Percentiles rank a stretch among this genome's conserved stretches.
Conservation (phyloP, 2,329 filamentous ascomycete genomes). For the Ascochyta fabae region DNA sequence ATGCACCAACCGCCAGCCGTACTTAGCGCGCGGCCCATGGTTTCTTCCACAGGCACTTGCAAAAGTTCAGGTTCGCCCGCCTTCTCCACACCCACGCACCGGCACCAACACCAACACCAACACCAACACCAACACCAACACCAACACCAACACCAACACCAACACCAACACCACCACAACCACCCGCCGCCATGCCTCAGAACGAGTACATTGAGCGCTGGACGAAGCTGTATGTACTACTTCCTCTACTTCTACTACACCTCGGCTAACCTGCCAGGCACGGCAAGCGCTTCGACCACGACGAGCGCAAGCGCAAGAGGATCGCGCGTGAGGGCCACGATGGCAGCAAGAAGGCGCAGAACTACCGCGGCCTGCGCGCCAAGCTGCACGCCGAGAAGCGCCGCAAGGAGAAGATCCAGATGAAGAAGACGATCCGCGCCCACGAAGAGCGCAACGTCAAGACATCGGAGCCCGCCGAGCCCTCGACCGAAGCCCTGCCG, state of each 20-base stretch:
- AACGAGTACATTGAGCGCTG: constrained; percentile 81
- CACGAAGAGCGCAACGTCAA: constrained; percentile 98
- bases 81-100: constrained; percentile 7
- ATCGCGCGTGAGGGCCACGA: constrained; percentile 88
- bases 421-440: constrained; percentile 69
- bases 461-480: constrained; percentile 76
- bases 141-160: too few relatives aligned
- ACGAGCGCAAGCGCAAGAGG: constrained; percentile 88
- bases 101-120: not conserved
- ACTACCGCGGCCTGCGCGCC: constrained; percentile 85
- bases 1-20: too few relatives aligned
- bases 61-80: constrained; percentile 2
- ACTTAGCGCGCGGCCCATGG: too few relatives aligned
- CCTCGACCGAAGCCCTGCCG: constrained; percentile 81
- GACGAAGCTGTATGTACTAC: constrained; percentile 63
- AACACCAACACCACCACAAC: too few relatives aligned
- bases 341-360: constrained; percentile 88
- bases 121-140: too few relatives aligned
- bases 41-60: not conserved
- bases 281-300: constrained; percentile 70
- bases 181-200: constrained; percentile 67
- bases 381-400: constrained; percentile 94
- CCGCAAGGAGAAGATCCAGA: constrained; percentile 80
- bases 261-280: constrained; percentile 34
- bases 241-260: not conserved